Evolutionary conservation across 2,329 filamentous ascomycete species (phyloP).

Genomic region (Nothomitra cinnamomea): DNA sequence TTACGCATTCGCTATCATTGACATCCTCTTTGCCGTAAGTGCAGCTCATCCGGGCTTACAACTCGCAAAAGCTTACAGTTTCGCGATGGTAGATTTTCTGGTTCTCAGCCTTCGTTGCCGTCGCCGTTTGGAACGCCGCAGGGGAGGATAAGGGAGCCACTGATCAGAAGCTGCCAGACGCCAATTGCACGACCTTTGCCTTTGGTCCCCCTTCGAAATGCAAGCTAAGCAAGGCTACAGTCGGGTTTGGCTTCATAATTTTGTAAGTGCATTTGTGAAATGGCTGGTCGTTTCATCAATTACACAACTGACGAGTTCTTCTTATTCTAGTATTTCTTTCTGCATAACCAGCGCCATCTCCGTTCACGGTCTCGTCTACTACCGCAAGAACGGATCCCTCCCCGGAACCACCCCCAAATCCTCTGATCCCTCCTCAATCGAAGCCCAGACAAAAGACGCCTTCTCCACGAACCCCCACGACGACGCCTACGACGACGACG

Average conservation of each 20-base stretch:
- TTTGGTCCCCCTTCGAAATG: slow-evolving; percentile 39
- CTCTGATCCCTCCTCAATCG: slow-evolving; percentile 28
- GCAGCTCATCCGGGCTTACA: background rate
- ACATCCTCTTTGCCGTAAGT: slow-evolving; percentile 29
- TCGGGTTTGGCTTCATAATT: slow-evolving; percentile 38
- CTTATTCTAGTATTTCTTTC: slow-evolving; percentile 32
- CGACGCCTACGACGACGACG: slow-evolving; percentile 26
- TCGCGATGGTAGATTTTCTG: slow-evolving; percentile 28
- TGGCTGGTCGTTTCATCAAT: background rate
- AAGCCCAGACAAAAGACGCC: slow-evolving; percentile 29
- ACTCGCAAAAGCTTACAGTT: slow-evolving; percentile 5
- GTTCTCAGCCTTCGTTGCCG: slow-evolving; percentile 39
- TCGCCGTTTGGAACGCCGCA: slow-evolving; percentile 37
- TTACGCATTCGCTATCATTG: slow-evolving; percentile 40
- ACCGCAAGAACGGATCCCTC: slow-evolving; percentile 37
- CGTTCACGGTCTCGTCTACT: slow-evolving; percentile 36
- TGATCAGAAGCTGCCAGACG: slow-evolving; percentile 24
- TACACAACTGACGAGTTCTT: slow-evolving; percentile 3
- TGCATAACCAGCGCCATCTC: slow-evolving; percentile 33
- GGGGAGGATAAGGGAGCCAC: slow-evolving; percentile 34
- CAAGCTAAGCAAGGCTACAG: slow-evolving; percentile 35
- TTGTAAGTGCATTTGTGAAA: slow-evolving; percentile 27
- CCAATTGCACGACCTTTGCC: slow-evolving; percentile 35
- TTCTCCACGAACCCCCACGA: slow-evolving; percentile 29
- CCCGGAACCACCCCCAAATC: slow-evolving; percentile 22